A percentile compares a stretch with the other conserved stretches of the same genome.
phyloP scores from a whole-genome alignment of 352 stramenopile genomes.

The Pythium grandisporangium region DNA sequence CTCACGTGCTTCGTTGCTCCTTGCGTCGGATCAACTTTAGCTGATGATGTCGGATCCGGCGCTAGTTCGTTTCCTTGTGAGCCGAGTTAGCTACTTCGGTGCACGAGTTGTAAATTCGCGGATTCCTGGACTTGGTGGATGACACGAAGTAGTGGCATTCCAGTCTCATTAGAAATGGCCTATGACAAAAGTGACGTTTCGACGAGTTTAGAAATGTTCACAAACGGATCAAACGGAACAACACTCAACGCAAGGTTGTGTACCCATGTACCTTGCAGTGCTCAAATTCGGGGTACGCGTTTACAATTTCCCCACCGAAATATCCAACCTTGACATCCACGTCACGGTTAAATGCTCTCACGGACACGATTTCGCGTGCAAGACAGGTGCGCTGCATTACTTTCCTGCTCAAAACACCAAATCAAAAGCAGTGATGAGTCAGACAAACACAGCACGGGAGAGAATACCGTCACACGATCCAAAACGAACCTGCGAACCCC shows the following conservation, averaged over 20 bases:
- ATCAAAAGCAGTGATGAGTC: not conserved
- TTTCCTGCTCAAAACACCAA: constrained; percentile 18
- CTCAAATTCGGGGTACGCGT: constrained; percentile 76
- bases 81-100: not conserved
- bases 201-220: not conserved
- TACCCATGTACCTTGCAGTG: constrained; percentile 50
- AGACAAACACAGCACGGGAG: constrained; percentile 4
- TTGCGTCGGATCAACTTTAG: too few relatives aligned
- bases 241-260: not conserved
- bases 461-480: not conserved
- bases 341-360: constrained; percentile 27
- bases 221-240: not conserved
- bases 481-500: constrained; percentile 68
- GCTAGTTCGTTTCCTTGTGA: too few relatives aligned
- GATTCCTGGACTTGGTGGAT: constrained; percentile 44
- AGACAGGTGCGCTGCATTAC: constrained; percentile 48
- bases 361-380: constrained; percentile 33
- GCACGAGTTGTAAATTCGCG: constrained; percentile 3
- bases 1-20: too few relatives aligned
- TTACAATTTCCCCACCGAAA: constrained; percentile 37
- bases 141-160: constrained; percentile 38
- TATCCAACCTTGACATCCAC: constrained; percentile 60
- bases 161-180: constrained; percentile 28
- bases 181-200: constrained; percentile 2
- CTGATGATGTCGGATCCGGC: too few relatives aligned